phyloP scores from a whole-genome alignment of 345 rosid species.

The Syzygium aromaticum region DNA sequence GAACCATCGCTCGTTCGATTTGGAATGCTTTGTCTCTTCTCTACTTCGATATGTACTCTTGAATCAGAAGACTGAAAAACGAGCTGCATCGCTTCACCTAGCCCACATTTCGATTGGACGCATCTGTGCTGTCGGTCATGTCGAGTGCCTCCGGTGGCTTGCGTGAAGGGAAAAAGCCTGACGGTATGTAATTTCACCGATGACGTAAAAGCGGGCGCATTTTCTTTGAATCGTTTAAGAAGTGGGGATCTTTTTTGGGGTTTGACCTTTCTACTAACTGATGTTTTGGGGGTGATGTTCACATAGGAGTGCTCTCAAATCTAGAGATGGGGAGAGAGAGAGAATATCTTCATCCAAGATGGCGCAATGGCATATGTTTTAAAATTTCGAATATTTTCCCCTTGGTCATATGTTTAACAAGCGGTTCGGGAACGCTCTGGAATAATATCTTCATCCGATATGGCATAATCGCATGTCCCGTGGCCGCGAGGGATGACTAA shows the following conservation, averaged over 20 bases:
- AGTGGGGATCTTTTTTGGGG: not conserved
- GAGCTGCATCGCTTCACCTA: fast-evolving
- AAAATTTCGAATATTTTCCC: not conserved
- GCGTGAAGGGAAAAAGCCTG: not conserved
- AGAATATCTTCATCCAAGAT: no score
- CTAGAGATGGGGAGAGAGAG: no score
- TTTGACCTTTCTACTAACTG: not conserved
- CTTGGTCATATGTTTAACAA: no score
- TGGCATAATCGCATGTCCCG: not conserved
- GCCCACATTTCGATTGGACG: fast-evolving
- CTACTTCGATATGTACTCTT: not conserved
- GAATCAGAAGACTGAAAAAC: fast-evolving
- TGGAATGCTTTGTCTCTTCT: not conserved
- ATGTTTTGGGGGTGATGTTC: not conserved
- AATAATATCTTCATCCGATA: not conserved
- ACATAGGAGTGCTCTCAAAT: not conserved
- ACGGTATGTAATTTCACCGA: not conserved
- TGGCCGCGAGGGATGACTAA: not conserved
- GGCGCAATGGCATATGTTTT: no score
- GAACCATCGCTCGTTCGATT: fast-evolving
- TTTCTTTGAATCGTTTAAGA: not conserved
- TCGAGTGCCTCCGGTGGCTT: not conserved
- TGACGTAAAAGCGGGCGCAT: not conserved
- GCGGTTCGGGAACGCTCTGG: no score
- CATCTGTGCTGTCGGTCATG: not conserved